Conservation (phyloP, 768 basidiomycete species). For the Leccinum rimulosum region DNA sequence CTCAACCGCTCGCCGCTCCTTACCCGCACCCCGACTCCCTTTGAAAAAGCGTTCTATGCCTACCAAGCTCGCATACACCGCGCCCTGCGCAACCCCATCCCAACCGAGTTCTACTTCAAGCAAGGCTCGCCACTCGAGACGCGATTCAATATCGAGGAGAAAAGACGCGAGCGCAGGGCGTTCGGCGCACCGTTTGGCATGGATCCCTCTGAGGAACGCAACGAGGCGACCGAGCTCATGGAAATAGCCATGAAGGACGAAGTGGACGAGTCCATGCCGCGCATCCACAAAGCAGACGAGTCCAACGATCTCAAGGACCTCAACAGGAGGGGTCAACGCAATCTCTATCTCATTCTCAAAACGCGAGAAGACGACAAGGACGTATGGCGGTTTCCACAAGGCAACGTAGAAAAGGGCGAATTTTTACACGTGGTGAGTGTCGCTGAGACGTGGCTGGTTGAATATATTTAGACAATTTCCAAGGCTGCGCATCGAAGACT, state of each 20-base stretch:
- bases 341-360: constrained; percentile 83
- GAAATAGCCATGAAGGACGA: constrained; percentile 59
- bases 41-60: constrained; percentile 78
- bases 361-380: constrained; percentile 43
- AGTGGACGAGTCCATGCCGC: constrained; percentile 58
- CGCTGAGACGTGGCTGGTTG: neutral
- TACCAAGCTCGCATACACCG: constrained; percentile 84
- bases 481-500: constrained; percentile 78
- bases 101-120: constrained; percentile 91
- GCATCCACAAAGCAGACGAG: constrained; percentile 60
- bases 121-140: constrained; percentile 82
- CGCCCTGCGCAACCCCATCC: constrained; percentile 85
- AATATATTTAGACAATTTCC: neutral
- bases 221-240: constrained; percentile 51
- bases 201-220: constrained; percentile 41
- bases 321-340: constrained; percentile 80
- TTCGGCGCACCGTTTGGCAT: constrained; percentile 66
- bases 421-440: constrained; percentile 71
- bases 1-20: constrained; percentile 77
- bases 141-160: constrained; percentile 75
- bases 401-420: constrained; percentile 58
- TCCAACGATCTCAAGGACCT: constrained; percentile 66
- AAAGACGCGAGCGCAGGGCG: constrained; percentile 63
- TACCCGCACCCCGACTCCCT: constrained; percentile 65
- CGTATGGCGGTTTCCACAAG: constrained; percentile 82